phyloP scores from a whole-genome alignment of 1,284 basidiomycete genomes.

The Irpex sp. region DNA sequence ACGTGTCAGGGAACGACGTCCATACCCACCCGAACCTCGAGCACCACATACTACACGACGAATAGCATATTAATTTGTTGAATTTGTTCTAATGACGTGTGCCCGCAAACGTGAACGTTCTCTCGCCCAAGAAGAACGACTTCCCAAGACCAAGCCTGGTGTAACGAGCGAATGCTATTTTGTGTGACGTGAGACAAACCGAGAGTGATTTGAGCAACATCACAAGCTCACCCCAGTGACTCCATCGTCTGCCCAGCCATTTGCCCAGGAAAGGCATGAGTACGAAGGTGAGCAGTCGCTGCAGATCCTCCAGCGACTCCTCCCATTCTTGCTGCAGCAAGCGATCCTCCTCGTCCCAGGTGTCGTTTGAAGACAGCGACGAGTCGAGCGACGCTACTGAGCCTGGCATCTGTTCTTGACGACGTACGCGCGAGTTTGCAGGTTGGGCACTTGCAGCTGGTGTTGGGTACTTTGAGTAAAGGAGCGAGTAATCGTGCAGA shows the following conservation, averaged over 20 bases:
- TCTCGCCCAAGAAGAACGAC: slow-evolving; percentile 59
- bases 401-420: slow-evolving; percentile 31
- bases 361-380: slow-evolving; percentile 40
- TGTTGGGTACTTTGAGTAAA: neutral
- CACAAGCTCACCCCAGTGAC: slow-evolving; percentile 71
- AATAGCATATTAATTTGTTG: neutral
- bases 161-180: slow-evolving; percentile 70
- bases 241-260: slow-evolving; percentile 83
- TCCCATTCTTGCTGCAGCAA: slow-evolving; percentile 90
- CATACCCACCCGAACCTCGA: neutral
- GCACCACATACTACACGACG: neutral
- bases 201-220: slow-evolving; percentile 9
- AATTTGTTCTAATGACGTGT: neutral
- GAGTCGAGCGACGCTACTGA: slow-evolving; percentile 44
- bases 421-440: neutral
- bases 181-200: neutral
- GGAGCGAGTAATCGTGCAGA: neutral
- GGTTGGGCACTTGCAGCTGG: neutral
- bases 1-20: slow-evolving; percentile 26
- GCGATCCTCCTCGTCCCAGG: slow-evolving; percentile 67
- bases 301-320: slow-evolving; percentile 81
- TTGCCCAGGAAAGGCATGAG: slow-evolving; percentile 86
- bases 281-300: slow-evolving; percentile 76
- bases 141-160: slow-evolving; percentile 61
- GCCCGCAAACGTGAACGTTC: slow-evolving; percentile 10